Percentiles rank a stretch among this genome's conserved stretches.
These are phyloP conservation scores for Yamadazyma atmosphaerica DNA, from an alignment of 1,139 yeast genomes.

Conservation along the genomic window DNA sequence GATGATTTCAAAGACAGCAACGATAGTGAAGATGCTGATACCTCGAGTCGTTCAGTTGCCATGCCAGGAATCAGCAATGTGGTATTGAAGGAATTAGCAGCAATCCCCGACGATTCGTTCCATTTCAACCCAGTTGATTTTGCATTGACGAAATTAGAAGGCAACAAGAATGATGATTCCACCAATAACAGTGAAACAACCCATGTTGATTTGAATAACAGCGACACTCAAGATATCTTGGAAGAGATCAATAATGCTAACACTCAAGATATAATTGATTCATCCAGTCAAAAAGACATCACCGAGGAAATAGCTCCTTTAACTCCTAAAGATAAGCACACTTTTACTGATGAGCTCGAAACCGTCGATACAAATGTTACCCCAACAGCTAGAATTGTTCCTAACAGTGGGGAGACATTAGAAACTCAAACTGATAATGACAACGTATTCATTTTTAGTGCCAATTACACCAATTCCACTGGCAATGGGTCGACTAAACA, in stretches of 20 bases:
- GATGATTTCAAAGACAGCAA: slow-evolving; percentile 8
- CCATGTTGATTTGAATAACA: slow-evolving; percentile 18
- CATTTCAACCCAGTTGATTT: slow-evolving; percentile 66
- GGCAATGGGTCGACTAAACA: background rate
- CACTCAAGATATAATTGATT: slow-evolving; percentile 39
- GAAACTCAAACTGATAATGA: slow-evolving; percentile 12
- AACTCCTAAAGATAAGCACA: background rate
- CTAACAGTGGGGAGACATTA: slow-evolving; percentile 6
- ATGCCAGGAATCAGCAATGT: slow-evolving; percentile 65
- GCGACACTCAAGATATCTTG: slow-evolving; percentile 38
- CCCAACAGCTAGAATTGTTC: slow-evolving; percentile 2
- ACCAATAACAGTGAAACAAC: slow-evolving; percentile 22
- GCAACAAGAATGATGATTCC: slow-evolving; percentile 39
- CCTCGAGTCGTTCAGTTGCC: slow-evolving; percentile 35
- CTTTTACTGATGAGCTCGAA: slow-evolving; percentile 1
- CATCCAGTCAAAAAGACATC: slow-evolving; percentile 3
- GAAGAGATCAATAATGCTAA: slow-evolving; percentile 44
- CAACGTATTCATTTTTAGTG: slow-evolving; percentile 18
- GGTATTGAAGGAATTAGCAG: slow-evolving; percentile 70
- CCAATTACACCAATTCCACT: slow-evolving; percentile 13
- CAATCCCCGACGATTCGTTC: slow-evolving; percentile 74
- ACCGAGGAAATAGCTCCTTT: background rate
- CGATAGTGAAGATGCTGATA: slow-evolving; percentile 6
- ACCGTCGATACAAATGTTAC: slow-evolving; percentile 3
- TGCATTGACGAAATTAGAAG: slow-evolving; percentile 78